These are phyloP conservation scores for Aspergillus quadrilineatus DNA, from an alignment of 2,329 filamentous ascomycete genomes.

Conservation along the genomic window DNA sequence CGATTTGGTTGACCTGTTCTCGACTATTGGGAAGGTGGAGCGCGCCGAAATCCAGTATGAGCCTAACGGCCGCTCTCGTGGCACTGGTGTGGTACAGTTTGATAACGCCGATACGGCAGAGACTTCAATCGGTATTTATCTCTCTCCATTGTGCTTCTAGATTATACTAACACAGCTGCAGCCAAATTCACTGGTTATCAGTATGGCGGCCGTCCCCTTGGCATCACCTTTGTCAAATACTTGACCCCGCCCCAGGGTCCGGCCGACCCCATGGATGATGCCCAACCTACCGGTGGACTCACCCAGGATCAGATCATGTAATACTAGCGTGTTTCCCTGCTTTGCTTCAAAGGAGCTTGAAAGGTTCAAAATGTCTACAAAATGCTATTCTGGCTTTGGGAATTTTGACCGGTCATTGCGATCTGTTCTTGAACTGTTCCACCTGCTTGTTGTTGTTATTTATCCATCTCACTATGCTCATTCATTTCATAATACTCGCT, in stretches of 20 bases:
- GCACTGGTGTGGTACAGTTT: slow-evolving; percentile 95
- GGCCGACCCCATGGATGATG: slow-evolving; percentile 77
- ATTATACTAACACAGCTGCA: slow-evolving; percentile 29
- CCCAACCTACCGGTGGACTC: slow-evolving; percentile 65
- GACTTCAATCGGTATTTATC: slow-evolving; percentile 70
- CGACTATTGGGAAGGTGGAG: slow-evolving; percentile 95
- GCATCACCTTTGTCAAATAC: slow-evolving; percentile 92
- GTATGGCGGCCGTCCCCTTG: slow-evolving; percentile 91
- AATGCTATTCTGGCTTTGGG: slow-evolving; percentile 3
- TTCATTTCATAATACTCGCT: not conserved
- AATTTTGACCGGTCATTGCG: slow-evolving; percentile 1
- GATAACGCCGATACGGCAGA: slow-evolving; percentile 79
- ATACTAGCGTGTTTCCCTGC: slow-evolving; percentile 20
- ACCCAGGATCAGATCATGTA: slow-evolving; percentile 99
- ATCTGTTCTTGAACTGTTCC: slow-evolving; percentile 3
- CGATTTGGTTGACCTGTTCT: slow-evolving; percentile 92
- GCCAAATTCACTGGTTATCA: slow-evolving; percentile 97
- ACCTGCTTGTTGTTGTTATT: slow-evolving; percentile 9
- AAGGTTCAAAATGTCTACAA: slow-evolving; percentile 17
- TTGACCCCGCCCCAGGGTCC: slow-evolving; percentile 63
- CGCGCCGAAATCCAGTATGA: slow-evolving; percentile 99
- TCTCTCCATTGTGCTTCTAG: not conserved
- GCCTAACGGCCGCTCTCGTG: slow-evolving; percentile 89
- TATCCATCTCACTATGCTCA: not conserved
- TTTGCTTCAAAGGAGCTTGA: slow-evolving; percentile 2